Conservation (phyloP, 2,329 filamentous ascomycete species). For the Aspergillus sp. region DNA sequence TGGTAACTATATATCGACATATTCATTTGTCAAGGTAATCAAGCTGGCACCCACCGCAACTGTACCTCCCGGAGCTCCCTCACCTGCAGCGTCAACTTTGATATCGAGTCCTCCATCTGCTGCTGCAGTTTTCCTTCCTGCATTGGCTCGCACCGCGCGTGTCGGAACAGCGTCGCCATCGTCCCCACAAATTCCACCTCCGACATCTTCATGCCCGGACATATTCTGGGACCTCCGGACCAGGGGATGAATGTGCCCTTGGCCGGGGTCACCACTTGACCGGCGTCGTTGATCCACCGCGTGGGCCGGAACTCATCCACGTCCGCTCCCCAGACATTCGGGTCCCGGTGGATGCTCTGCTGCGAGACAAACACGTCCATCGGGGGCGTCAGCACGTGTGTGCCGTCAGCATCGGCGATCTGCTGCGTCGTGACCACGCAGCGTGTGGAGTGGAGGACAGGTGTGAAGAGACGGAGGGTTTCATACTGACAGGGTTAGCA, state of each 20-base stretch:
- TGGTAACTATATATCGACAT: neutral
- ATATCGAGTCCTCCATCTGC: neutral
- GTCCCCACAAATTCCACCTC: constrained; percentile 58
- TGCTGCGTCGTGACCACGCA: constrained; percentile 32
- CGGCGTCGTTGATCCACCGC: constrained; percentile 22
- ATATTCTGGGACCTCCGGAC: constrained; percentile 53
- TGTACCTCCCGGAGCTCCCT: neutral
- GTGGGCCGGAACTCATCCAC: constrained; percentile 8
- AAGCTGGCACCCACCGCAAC: constrained; percentile 1
- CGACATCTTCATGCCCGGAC: constrained; percentile 57
- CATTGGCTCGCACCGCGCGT: constrained; percentile 25
- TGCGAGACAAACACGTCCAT: constrained; percentile 33
- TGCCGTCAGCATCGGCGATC: constrained; percentile 28
- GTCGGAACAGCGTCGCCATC: constrained; percentile 45
- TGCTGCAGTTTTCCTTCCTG: neutral
- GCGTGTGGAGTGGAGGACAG: constrained; percentile 43
- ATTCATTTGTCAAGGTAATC: neutral
- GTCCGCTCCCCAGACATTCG: constrained; percentile 7
- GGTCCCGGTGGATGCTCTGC: constrained; percentile 5
- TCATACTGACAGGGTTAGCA: constrained; percentile 33
- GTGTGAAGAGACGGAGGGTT: constrained; percentile 47
- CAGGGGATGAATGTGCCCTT: constrained; percentile 52
- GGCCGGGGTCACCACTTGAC: constrained; percentile 35
- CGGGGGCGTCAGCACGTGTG: constrained; percentile 35
- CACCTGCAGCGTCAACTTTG: constrained; percentile 10